Base-by-base conservation (phyloP, 441 rosid genomes). In the Croton laevigatus region DNA sequence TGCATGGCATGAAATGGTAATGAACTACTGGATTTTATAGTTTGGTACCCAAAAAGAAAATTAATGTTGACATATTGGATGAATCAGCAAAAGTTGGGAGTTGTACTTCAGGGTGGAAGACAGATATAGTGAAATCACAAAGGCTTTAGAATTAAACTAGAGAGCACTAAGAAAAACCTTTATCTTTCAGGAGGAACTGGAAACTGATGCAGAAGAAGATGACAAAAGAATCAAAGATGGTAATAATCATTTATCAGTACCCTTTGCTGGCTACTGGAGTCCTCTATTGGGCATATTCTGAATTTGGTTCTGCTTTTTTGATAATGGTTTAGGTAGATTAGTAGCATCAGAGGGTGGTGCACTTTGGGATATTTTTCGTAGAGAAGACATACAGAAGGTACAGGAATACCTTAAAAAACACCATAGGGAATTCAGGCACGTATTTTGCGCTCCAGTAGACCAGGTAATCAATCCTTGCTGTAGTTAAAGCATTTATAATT, bases 331-430 rank as follows among this genome's bases (percentile, higher is more conserved):
- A 63, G 85, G 72, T 54, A 80, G 70, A 51, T 40, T 51, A 12
- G 68, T 75, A 32, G 70, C 40, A 57, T 46, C 67, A 57, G 76
- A 75, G 51, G 87, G 80, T 61, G 89, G 92, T 70, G 94, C 94
- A 73, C 68, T 86, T 8, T 85, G 94, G 89, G 91, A 87, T 76
- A 87, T 89, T 70, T 89, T 89, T 66, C 84, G 89, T 71, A 83
- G 88, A 74, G 70, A 87, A 82, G 91, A 87, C 81, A 83, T 79
- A 55, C 79, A 86, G 9, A 87, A 83, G 81, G 73, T 90, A 71
- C 76, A 81, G 73, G 76, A 79, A 12, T 90, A 83, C 76, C 83
- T 89, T 38, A 19, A 65, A 17, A 87, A 76, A 73, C 91, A 88
- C 63, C 81, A 77, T 46, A 73, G 66, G 59, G 94, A 90, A 75